Percentiles rank a stretch among this genome's conserved stretches.
phyloP scores from a whole-genome alignment of 306 rosid genomes.

The Prunus armeniaca region DNA sequence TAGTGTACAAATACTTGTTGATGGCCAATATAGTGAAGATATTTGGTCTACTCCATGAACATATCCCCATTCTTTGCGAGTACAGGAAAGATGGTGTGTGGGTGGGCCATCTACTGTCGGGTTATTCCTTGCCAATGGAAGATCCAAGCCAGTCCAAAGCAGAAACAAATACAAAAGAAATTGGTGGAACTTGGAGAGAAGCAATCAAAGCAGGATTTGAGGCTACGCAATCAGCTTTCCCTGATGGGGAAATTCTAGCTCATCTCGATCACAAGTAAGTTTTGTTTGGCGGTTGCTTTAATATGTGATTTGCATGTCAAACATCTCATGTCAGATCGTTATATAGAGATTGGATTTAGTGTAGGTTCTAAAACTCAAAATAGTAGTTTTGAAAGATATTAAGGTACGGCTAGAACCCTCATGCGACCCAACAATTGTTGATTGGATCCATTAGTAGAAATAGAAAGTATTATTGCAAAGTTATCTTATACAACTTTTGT shows the following conservation, averaged over 20 bases:
- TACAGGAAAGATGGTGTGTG: conserved; percentile 84
- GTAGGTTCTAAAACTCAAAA: too few species aligned
- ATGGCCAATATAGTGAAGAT: background rate
- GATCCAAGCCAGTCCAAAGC: conserved; percentile 67
- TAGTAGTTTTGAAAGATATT: background rate
- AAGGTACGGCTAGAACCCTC: background rate
- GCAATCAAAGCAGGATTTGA: conserved; percentile 71
- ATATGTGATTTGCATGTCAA: background rate
- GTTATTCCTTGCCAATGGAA: conserved; percentile 97
- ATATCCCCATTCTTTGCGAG: conserved; percentile 10
- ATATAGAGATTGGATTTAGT: conserved; percentile 4
- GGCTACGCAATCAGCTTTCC: conserved; percentile 74
- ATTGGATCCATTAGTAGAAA: background rate
- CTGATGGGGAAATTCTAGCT: conserved; percentile 87
- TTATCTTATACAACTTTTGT: background rate
- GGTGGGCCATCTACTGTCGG: conserved; percentile 97
- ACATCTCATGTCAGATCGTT: conserved; percentile 8
- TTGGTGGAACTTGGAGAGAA: conserved; percentile 89
- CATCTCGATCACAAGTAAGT: conserved; percentile 97
- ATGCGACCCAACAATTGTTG: background rate
- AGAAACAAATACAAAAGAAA: conserved; percentile 36
- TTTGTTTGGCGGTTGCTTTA: background rate
- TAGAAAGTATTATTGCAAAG: background rate
- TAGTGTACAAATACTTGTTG: background rate
- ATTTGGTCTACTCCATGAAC: background rate